Evolutionary conservation across 148 eudicot species (phyloP), one percentile per base, ranked within the genome.

Genomic region (Heliosperma pusillum): DNA sequence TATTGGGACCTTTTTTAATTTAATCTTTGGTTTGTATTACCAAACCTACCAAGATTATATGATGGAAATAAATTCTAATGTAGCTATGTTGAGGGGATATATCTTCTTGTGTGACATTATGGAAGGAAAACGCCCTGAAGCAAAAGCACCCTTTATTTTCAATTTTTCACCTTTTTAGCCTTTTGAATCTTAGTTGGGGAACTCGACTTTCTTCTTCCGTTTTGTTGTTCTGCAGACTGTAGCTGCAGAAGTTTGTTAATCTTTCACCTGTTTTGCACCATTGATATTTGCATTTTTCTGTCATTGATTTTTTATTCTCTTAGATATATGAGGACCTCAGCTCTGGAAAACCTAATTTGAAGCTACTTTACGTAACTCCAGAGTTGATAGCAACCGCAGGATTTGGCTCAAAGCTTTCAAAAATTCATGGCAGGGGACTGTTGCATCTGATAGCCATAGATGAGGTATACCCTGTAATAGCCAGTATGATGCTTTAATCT

Each of bases 381-480:
- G 98, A 93, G 80, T 81, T 93, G 82, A 88, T 93, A 78, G 95
- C 98, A 36, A 89, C 98, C 66, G 68, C 88, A 56, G 97, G 93
- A 29, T 93, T 93, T 79, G 86, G 85, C 81, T 68, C 86, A 56
- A 91, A 85, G 87, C 76, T 93, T 85, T 85, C 80, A 67, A 93
- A 89, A 85, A 74, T 93, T 72, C 87, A 89, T 84, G 80, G 82
- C 63, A 87, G 93, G 87, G 98, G 98, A 55, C 71, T 91, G 83
- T 85, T 93, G 81, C 93, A 83, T 80, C 86, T 93, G 75, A 89
- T 93, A 76, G 98, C 98, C 62, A 87, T 93, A 82, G 98, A 93
- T 61, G 98, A 93, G 98, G 98, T 91, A 65, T 82, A 77, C 71
- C 74, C 70, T 16, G 12, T 59, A 61, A 27, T 36, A 61, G 19